A percentile compares a stretch with the other conserved stretches of the same genome.
Conservation (phyloP, 495 filamentous ascomycete species). For the Cercophora sp. region DNA sequence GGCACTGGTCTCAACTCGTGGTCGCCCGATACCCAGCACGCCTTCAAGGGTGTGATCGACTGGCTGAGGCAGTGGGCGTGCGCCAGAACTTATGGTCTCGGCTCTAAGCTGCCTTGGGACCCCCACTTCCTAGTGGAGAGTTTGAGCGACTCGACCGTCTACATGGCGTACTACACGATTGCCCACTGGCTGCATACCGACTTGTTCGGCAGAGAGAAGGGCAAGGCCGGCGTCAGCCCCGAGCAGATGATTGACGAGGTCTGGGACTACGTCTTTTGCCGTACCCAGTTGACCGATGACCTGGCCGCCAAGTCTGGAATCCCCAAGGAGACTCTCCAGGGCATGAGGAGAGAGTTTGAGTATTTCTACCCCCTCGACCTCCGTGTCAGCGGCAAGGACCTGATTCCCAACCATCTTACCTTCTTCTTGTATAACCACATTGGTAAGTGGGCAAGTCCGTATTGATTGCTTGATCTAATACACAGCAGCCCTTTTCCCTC, state of each 20-base stretch:
- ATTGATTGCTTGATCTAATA: too few species aligned
- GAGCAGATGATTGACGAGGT: slow-evolving; percentile 94
- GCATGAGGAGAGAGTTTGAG: slow-evolving; percentile 84
- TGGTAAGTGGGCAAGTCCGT: too few species aligned
- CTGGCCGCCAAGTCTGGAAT: slow-evolving; percentile 60
- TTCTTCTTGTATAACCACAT: slow-evolving; percentile 96
- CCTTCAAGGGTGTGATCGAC: slow-evolving; percentile 74
- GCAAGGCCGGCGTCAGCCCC: slow-evolving; percentile 60
- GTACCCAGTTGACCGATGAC: slow-evolving; percentile 58
- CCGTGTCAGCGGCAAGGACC: slow-evolving; percentile 77
- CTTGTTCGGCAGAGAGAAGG: slow-evolving; percentile 70
- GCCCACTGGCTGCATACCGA: slow-evolving; percentile 77
- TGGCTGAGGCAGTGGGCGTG: slow-evolving; percentile 98
- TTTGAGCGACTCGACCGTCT: slow-evolving; percentile 86
- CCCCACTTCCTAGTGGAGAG: slow-evolving; percentile 85
- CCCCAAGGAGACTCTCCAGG: slow-evolving; percentile 61
- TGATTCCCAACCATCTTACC: slow-evolving; percentile 86
- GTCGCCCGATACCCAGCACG: slow-evolving; percentile 72
- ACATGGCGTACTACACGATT: slow-evolving; percentile 97
- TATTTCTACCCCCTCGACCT: slow-evolving; percentile 96
- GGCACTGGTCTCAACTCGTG: slow-evolving; percentile 71
- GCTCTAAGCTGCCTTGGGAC: slow-evolving; percentile 96
- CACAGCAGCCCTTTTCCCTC: slow-evolving; percentile 82
- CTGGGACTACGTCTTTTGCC: slow-evolving; percentile 87
- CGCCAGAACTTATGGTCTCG: slow-evolving; percentile 85